Evolutionary conservation across 2,329 filamentous ascomycete genomes (phyloP), one percentile per base, ranked within the genome.

Genomic region (Microdochium nivale): DNA sequence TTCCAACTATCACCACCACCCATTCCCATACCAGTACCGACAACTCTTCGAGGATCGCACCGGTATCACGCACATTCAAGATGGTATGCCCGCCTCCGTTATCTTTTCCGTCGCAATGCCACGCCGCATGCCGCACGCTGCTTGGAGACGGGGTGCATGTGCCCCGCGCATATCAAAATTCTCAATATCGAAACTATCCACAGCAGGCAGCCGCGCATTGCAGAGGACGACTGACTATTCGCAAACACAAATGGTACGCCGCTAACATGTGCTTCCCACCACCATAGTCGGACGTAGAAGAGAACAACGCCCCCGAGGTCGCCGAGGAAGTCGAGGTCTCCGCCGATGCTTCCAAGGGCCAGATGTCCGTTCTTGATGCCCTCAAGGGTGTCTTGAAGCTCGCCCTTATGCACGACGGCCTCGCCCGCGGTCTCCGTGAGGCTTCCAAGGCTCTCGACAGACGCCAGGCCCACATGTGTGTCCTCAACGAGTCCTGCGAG

Each of bases 331-430:
- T 97, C 76, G 92, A 97, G 79, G 90, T 96, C 73, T 87, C 87
- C 71, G 90, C 88, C 76, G 91, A 96, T 79, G 87, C 84, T 73
- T 79, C 80, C 70, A 89, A 90, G 76, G 88, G 88, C 69, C 90
- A 90, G 81, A 97, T 99, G 91, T 91, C 88, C 72, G 91, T 97
- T 68, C 86, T 96, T 65, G 94, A 99, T 70, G 94, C 94, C 65
- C 88, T 99, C 69, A 99, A 99, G 85, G 94, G 94, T 74, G 94
- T 96, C 62, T 84, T 99, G 72, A 96, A 96, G 83, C 88, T 97
- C 72, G 87, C 94, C 60, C 88, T 99, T 67, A 96, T 97, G 87
- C 92, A 99, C 87, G 94, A 99, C 74, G 94, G 94, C 74, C 91
- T 99, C 66, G 94, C 94, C 72, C 91, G 94, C 67, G 94, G 94